Evolutionary conservation across 2,329 filamentous ascomycete genomes (phyloP), one percentile per base, ranked within the genome.

Genomic region (Colletotrichum karsti): DNA sequence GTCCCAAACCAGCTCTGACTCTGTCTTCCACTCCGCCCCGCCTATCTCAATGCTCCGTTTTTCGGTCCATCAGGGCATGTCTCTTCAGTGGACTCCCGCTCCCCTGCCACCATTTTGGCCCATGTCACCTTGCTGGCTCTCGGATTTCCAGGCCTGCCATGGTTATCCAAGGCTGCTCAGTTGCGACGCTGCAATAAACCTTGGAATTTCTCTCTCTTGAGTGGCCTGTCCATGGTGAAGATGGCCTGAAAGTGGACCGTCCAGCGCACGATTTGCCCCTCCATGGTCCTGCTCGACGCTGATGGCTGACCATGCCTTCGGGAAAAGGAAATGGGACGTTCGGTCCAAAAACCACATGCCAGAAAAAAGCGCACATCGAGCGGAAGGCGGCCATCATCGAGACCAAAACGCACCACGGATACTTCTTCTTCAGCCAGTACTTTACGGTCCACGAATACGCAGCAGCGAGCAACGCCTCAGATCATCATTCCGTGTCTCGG

Each of bases 341-440:
- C 20, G n/a, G n/a, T n/a, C n/a, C n/a, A n/a, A 15, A 28, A 68
- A 70, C 71, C 71, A 72, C 69, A 74, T 72, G 73, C 71, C 72
- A 72, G 67, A 70, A 71, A 72, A 71, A 60, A 71, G 54, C 72
- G 64, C 71, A 71, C 50, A 39, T 50, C 44, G 54, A 26, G 42
- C 51, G 63, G 41, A 60, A 71, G 24, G 41, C 53, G 28, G 39
- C 35, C 30, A 30, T 26, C 48, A 61, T 61, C 39, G 55, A 58
- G 15, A 22, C 20, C 18, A 55, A n/a, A n/a, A n/a, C n/a, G n/a
- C 51, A 55, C 33, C 33, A 55, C 15, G 30, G 51, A 24, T 13
- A 26, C 30, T 30, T 55, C 30, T 55, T 18, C 22, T 26, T n/a
- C n/a, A n/a, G n/a, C n/a, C n/a, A 35, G 33, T 35, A 35, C 12